Evolutionary conservation across 306 rosid genomes (phyloP), one percentile per base, ranked within the genome.

Genomic region (Gillenia trifoliata): DNA sequence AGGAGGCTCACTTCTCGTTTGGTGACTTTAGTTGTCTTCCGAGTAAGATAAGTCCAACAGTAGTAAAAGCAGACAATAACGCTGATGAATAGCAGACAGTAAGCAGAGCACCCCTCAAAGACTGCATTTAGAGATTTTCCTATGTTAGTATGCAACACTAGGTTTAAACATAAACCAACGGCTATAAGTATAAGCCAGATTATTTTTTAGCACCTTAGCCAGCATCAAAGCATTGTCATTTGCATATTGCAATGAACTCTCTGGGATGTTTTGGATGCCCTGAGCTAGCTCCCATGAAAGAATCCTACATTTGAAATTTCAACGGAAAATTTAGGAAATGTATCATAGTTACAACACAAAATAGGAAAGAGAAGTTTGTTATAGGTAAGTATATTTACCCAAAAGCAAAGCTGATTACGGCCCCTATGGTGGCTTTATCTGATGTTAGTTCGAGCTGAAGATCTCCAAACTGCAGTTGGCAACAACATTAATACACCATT

Each of bases 241-340:
- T 41, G 98, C 96, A 60, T 91, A 93, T 83, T 91, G 82, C 83
- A 91, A 67, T 43, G 91, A 86, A 71, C 84, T 85, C 74, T 88
- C 98, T 6, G 90, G 97, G 79, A 75, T 86, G 85, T 77, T 85
- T 73, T 88, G 94, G 82, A 93, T 33, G 31, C 96, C 97, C 81
- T 88, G 96, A 76, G 88, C 92, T 78, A 91, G 75, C 81, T 87
- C 73, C 97, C 94, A 93, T 62, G 97, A 87, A 80, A 93, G 90
- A 75, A 93, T 80, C 87, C 97, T 91, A 45, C 31, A 72, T 70
- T 71, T 77, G 34, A 56, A 60, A 80, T 77, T 74, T 70, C 5
- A 47, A 31, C 20, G 41, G 57, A 43, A 67, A 25, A 66, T 50
- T 20, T 47, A 55, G 34, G 36, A 75, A 7, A 50, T 69, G 30